Base-by-base conservation (phyloP, 2,329 filamentous ascomycete genomes). In the Bipolaris gigantea region DNA sequence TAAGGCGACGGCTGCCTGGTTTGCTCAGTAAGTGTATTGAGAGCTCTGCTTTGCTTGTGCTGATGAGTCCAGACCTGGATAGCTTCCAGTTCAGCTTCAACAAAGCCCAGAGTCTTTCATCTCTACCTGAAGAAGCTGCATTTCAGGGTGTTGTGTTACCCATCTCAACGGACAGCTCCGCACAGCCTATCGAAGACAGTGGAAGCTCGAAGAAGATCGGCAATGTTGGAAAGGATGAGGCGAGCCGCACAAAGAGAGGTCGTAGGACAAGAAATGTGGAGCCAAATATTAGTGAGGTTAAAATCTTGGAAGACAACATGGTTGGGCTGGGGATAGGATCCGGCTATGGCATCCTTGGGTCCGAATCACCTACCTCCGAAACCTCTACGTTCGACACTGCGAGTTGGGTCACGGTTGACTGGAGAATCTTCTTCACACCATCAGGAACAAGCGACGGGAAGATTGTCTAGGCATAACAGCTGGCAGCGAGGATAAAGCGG, bases 11-110 rank as follows among this genome's bases (percentile, higher is more conserved):
- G 11, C 39, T 54, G 30, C 30, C 38, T 27, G 9, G 4, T 9
- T 36, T 57, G 23, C 43, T 48, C 21, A 46, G 55, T 55, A 47
- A 47, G 50, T 6, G 5, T 19, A 7, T 13, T 23, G 5, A 10
- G 4, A 10, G 4, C 8, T 5, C 18, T 41, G 23, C 15, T 10
- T 19, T 21, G n/a, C n/a, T 43, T 43, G 13, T 3, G 40, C 40
- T 43, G 32, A 43, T 13, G n/a, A 43, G 15, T 15, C 18, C 7
- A 57, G 55, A 41, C 13, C 16, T 57, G 33, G 32, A 50, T 18
- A 46, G 2, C 13, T 48, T 50, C 19, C 9, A 45, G 2, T 57
- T 57, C 38, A 19, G 10, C 9, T 23, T 57, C 13, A 16, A 35
- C 11, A 6, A 39, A 11, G 13, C 33, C 4, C 40, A 30, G 15